phyloP scores from a whole-genome alignment of 148 eudicot genomes.

The Fagopyrum tataricum region DNA sequence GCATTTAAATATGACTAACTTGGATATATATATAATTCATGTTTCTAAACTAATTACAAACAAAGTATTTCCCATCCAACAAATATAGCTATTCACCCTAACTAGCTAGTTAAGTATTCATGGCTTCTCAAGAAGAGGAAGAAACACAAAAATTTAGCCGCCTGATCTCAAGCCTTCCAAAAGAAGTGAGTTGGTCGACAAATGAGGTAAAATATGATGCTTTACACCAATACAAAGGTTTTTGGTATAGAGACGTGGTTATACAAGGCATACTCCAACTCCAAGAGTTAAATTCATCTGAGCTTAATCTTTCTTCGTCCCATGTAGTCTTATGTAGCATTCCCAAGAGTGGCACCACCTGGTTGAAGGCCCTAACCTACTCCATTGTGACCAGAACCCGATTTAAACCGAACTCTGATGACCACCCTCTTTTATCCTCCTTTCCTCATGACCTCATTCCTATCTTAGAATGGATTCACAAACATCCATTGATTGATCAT shows the following conservation, averaged over 20 bases:
- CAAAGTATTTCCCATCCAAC: no score
- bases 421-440: constrained; percentile 7
- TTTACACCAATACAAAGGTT: not conserved
- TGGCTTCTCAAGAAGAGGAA: not conserved
- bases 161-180: not conserved
- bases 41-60: no score
- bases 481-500: no score
- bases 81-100: no score
- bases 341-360: constrained; percentile 16
- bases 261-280: not conserved
- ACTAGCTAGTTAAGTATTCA: no score
- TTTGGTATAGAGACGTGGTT: not conserved
- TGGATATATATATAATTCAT: no score
- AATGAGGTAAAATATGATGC: not conserved
- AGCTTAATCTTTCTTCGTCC: not conserved
- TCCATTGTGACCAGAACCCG: constrained; percentile 12
- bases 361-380: constrained; percentile 17
- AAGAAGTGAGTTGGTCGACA: not conserved
- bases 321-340: constrained; percentile 10
- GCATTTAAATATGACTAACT: no score
- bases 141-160: not conserved
- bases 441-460: constrained; percentile 13
- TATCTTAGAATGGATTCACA: no score
- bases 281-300: not conserved
- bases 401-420: not conserved